Percentiles rank a stretch among this genome's conserved stretches.
These are phyloP conservation scores for Viola odorata DNA, from an alignment of 345 rosid species.

Conservation along the genomic window DNA sequence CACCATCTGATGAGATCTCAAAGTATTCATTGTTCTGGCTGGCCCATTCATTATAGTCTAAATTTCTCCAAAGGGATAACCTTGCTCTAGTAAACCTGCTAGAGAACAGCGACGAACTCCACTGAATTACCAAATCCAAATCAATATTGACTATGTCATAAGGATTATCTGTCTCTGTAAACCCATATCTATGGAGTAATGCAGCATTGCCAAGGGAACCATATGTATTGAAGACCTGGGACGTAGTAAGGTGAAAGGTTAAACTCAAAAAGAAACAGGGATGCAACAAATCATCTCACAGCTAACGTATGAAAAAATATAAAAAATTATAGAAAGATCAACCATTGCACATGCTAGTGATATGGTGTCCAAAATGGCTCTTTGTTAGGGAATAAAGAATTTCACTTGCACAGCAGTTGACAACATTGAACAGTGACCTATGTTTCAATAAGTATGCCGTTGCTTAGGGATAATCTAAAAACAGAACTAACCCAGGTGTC, in stretches of 20 bases:
- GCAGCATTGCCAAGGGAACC: slow-evolving; percentile 83
- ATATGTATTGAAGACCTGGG: slow-evolving; percentile 78
- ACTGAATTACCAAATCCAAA: slow-evolving; percentile 59
- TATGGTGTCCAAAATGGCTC: no score
- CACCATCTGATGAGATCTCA: slow-evolving; percentile 65
- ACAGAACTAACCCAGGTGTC: no score
- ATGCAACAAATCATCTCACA: no score
- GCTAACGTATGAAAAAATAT: no score
- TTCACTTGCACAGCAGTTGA: no score
- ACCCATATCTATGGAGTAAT: slow-evolving; percentile 87
- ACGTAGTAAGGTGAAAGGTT: background rate
- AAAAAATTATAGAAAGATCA: no score
- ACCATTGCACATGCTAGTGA: no score
- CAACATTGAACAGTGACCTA: no score
- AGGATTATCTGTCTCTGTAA: slow-evolving; percentile 66
- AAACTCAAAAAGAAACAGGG: background rate
- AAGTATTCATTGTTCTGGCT: slow-evolving; percentile 69
- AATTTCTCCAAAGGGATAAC: slow-evolving; percentile 61
- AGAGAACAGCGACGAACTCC: slow-evolving; percentile 62
- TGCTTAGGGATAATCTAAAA: no score
- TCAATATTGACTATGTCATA: slow-evolving; percentile 82
- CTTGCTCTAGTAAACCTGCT: slow-evolving; percentile 56
- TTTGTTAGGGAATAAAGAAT: no score
- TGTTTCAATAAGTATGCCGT: no score
- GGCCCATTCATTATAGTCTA: slow-evolving; percentile 53